Evolutionary conservation across 208 protist genomes (phyloP).

Genomic region (Leishmania tropica): DNA sequence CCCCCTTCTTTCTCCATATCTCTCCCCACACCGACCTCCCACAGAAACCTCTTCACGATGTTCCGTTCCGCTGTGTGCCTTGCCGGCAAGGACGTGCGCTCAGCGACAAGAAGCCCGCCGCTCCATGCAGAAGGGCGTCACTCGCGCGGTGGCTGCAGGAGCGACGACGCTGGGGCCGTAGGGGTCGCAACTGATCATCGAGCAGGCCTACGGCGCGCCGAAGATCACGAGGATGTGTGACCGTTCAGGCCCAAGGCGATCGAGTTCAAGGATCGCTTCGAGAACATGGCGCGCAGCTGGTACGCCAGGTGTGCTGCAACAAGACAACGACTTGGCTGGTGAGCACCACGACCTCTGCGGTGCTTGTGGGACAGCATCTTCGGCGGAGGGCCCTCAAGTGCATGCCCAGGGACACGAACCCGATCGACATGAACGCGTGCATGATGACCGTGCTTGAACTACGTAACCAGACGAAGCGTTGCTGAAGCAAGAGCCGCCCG

Average conservation of each 20-base stretch:
- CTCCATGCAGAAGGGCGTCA: slow-evolving; percentile 95
- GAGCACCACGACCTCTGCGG: slow-evolving; percentile 99
- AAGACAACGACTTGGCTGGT: slow-evolving; percentile 98
- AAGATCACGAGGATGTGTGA: slow-evolving; percentile 99
- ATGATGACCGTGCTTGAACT: slow-evolving; percentile 97
- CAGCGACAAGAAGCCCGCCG: slow-evolving; percentile 92
- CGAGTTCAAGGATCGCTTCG: slow-evolving; percentile 97
- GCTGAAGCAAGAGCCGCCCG: slow-evolving; percentile 80
- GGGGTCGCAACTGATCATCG: slow-evolving; percentile 99
- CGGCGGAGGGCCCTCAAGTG: slow-evolving; percentile 96
- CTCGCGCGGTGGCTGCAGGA: slow-evolving; percentile 97
- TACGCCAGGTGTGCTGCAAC: slow-evolving; percentile 96
- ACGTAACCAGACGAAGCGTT: slow-evolving; percentile 61
- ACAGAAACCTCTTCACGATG: slow-evolving; percentile 30
- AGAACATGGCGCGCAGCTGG: slow-evolving; percentile 99
- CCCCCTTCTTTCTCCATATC: not conserved
- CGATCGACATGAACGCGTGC: slow-evolving; percentile 98
- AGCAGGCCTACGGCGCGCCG: slow-evolving; percentile 97
- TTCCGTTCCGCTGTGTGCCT: slow-evolving; percentile 36
- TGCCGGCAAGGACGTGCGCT: slow-evolving; percentile 95
- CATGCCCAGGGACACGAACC: slow-evolving; percentile 98
- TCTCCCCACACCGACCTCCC: not conserved
- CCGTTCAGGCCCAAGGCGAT: slow-evolving; percentile 99
- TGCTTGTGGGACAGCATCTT: slow-evolving; percentile 99
- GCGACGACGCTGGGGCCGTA: slow-evolving; percentile 98